Base-by-base conservation (phyloP, 148 eudicot species). In the Spergularia bocconei region DNA sequence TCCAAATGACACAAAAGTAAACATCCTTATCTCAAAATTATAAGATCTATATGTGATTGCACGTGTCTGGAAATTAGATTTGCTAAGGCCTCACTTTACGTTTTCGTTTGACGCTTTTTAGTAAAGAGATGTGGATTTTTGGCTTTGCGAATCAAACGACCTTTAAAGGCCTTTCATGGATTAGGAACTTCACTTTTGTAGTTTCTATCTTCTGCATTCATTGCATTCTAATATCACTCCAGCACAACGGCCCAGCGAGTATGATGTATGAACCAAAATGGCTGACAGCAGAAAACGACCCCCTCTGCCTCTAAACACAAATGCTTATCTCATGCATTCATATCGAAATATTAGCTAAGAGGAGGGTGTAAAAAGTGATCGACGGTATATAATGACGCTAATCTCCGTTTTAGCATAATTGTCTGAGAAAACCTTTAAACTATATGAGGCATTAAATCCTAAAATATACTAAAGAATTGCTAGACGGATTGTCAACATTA, bases 1-100 rank as follows among this genome's bases (percentile, higher is more conserved):
- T 29, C 33, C 33, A 29, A 29, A 29, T 29, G 33, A 29, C 33
- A 29, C 33, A 29, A 29, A 29, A 29, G 33, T 1, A 1, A 29
- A 29, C 33, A 29, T 29, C 33, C 33, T 29, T 53, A 15, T 51
- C 54, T 41, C 66, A 67, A 23, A 20, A 19, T 33, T 67, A 50
- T 39, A 47, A 36, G 70, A 44, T 11, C 14, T 25, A 47, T 10
- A 56, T 56, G n/a, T 23, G 57, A 55, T 66, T 78, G 56, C 58
- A 65, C 72, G 56, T 58, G 8, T 71, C 59, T 50, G 57, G 76
- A 58, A 71, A 44, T 71, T 71, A 78, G 75, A 70, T 41, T 63
- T 71, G 50, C 17, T 29, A 17, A 23, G 9, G 54, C 6, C 48
- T 41, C n/a, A 23, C 58, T 60, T 59, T 36, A 10, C 57, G 17